Evolutionary conservation across 2,329 filamentous ascomycete species (phyloP).

Genomic region (Colletotrichum siamense): DNA sequence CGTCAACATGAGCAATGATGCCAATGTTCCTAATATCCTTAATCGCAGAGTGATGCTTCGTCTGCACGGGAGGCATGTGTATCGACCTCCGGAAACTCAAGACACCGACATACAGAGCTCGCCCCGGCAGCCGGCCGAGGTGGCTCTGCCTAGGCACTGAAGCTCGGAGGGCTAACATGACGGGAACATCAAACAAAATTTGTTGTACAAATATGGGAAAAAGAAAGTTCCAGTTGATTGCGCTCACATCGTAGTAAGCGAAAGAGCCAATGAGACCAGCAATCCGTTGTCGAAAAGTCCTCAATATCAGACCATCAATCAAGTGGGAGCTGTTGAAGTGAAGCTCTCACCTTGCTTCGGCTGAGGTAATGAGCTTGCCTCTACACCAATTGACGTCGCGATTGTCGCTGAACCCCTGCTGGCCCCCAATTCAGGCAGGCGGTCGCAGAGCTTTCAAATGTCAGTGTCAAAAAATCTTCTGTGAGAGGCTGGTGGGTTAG

Average conservation of each 20-base stretch:
- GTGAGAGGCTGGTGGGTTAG: neutral
- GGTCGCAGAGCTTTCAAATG: neutral
- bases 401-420: neutral
- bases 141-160: neutral
- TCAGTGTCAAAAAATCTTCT: neutral
- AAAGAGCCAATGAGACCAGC: neutral
- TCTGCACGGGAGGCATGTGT: constrained; percentile 4
- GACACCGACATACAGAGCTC: neutral
- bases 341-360: neutral
- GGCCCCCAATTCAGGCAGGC: constrained; percentile 4
- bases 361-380: neutral
- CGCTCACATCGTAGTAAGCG: neutral
- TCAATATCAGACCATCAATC: neutral
- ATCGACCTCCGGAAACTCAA: constrained; percentile 10
- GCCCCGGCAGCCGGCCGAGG: neutral
- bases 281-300: neutral
- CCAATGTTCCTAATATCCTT: constrained; percentile 89
- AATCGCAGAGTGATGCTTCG: constrained; percentile 43
- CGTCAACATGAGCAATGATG: constrained; percentile 98
- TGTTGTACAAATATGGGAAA: neutral
- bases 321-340: neutral
- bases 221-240: neutral
- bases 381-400: neutral
- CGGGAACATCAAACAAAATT: neutral
- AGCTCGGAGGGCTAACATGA: constrained; percentile 13